These are phyloP conservation scores for Tetrahymena borealis DNA, from an alignment of 73 alveolate species.

Conservation along the genomic window DNA sequence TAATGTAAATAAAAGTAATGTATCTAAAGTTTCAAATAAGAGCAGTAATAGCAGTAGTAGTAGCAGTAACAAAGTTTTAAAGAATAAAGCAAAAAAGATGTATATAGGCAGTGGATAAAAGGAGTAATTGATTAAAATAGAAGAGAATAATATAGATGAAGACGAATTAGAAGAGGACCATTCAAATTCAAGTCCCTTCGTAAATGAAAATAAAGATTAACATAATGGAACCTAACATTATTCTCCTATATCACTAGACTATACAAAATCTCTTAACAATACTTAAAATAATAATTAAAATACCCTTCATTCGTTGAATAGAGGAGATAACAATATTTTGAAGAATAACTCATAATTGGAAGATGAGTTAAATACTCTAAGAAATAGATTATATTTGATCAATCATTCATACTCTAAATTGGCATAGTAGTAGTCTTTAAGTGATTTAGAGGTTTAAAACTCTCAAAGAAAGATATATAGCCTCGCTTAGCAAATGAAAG, in stretches of 20 bases:
- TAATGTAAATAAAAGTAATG: not conserved
- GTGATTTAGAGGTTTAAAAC: not conserved
- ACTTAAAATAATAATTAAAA: not conserved
- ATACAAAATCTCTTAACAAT: not conserved
- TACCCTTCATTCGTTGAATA: not conserved
- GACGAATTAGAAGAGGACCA: not conserved
- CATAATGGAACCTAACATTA: not conserved
- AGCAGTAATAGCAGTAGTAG: not conserved
- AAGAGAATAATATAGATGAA: not conserved
- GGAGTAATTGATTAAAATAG: not conserved
- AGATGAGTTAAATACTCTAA: not conserved
- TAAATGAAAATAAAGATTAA: not conserved
- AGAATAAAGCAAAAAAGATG: not conserved
- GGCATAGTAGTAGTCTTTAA: not conserved
- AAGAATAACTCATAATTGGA: not conserved
- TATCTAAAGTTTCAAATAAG: not conserved
- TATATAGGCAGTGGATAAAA: not conserved
- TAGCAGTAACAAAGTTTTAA: not conserved
- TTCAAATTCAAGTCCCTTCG: not conserved
- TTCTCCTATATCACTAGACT: not conserved
- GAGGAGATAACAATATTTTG: not conserved
- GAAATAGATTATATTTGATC: not conserved
- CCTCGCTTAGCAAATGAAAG: not conserved
- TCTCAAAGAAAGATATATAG: not conserved
- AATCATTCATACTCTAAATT: not conserved